Evolutionary conservation across 2,329 filamentous ascomycete species (phyloP), one percentile per base, ranked within the genome.

Genomic region (Aspergillus bombycis): DNA sequence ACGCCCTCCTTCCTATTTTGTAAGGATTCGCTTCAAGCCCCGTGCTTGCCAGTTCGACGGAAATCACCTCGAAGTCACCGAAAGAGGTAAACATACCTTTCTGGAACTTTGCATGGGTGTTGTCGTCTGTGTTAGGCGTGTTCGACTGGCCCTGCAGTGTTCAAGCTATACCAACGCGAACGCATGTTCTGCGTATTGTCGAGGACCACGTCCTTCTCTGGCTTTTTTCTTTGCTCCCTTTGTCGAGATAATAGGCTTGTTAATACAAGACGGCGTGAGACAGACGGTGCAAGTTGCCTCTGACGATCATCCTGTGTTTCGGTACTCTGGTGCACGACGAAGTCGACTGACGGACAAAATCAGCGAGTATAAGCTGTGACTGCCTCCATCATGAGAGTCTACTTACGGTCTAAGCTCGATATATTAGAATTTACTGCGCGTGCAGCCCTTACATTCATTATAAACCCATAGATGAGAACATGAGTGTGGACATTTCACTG

Each of bases 291-390:
- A 16, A 9, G 19, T 41, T 19, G 4, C 2, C 38, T n/a, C 5
- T 8, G 7, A 16, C 0, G 16, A n/a, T 7, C 9, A 3, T 3
- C 6, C 1, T n/a, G 4, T 5, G 7, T n/a, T 9, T 10, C 26
- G 26, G 26, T 2, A 28, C 1, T 28, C 1, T 28, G 26, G 26
- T 28, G 26, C 26, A 28, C 16, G 19, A 41, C 16, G 3, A 4
- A n/a, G 16, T 2, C n/a, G 19, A 9, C 1, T 41, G 9, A 4
- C 7, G 38, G 16, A 41, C 8, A 3, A 1, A n/a, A 10, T 10
- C 9, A 41, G 38, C 7, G 6, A 41, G 38, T 41, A 41, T 41
- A 10, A 8, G 8, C 3, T 8, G 7, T 10, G 16, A 19, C 8
- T 41, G 7, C 38, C 38, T n/a, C 32, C 19, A 10, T 41, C 3